Conservation (phyloP, 805 yeast species). For the Hemisphaericaspora nanyangensis region DNA sequence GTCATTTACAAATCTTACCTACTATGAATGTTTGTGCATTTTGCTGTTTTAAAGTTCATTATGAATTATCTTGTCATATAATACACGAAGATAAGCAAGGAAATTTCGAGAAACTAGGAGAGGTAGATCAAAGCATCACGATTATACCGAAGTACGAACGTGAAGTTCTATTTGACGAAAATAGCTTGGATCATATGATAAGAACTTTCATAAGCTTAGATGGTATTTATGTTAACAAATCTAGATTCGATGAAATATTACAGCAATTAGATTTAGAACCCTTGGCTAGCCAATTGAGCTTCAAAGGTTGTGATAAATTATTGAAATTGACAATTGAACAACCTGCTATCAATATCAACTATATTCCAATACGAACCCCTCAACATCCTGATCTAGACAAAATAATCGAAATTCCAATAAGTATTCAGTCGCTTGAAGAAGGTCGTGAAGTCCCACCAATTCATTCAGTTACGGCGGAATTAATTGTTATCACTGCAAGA, state of each 20-base stretch:
- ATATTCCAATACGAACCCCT: constrained; percentile 2
- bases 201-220: neutral
- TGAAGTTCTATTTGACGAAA: neutral
- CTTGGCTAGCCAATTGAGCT: neutral
- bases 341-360: constrained; percentile 3
- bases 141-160: constrained; percentile 2
- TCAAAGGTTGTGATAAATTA: neutral
- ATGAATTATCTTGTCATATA: constrained; percentile 4
- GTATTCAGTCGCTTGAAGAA: neutral
- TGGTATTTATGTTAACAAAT: constrained; percentile 1
- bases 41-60: constrained; percentile 1
- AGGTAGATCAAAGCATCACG: neutral
- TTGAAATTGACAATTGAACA: neutral
- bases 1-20: constrained; percentile 11
- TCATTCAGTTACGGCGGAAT: constrained; percentile 3
- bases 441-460: neutral
- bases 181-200: neutral
- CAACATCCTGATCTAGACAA: constrained; percentile 2
- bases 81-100: neutral
- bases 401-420: neutral
- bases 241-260: neutral
- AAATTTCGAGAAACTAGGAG: neutral
- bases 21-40: neutral
- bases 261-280: neutral
- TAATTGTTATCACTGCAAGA: constrained; percentile 7